phyloP scores from a whole-genome alignment of 2,329 filamentous ascomycete genomes.

The Colletotrichum sp. region DNA sequence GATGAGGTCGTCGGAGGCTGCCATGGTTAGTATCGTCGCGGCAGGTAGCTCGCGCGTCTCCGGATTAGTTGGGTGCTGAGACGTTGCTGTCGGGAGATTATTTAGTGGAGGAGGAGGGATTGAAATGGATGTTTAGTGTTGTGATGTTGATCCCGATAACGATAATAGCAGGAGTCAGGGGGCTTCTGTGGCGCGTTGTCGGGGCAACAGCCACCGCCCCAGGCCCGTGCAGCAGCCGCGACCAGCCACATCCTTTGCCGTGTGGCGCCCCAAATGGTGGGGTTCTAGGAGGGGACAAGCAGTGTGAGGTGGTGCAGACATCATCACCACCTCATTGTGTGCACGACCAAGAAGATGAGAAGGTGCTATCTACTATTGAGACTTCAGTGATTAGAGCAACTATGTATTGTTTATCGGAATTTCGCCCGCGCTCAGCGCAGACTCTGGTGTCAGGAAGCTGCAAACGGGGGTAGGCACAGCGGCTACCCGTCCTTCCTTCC shows the following conservation, averaged over 20 bases:
- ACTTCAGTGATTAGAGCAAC: neutral
- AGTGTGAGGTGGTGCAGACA: neutral
- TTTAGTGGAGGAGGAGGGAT: neutral
- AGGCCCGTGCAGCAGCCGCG: neutral
- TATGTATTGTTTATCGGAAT: neutral
- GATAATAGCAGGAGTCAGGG: neutral
- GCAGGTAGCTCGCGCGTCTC: slow-evolving; percentile 17
- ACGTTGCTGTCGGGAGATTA: neutral
- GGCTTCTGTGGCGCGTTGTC: slow-evolving; percentile 17
- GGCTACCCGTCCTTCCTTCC: neutral
- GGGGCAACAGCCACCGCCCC: slow-evolving; percentile 5
- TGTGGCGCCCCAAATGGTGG: neutral
- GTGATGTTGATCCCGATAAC: slow-evolving; percentile 24
- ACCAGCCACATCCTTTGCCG: neutral
- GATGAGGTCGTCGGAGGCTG: slow-evolving; percentile 58
- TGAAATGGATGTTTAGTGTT: neutral
- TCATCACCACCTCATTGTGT: neutral
- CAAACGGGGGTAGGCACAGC: neutral
- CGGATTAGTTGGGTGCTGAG: neutral
- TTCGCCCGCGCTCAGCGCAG: neutral
- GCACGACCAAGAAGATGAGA: neutral
- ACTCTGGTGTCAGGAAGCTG: neutral
- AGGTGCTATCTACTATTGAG: neutral
- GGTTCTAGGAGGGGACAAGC: neutral
- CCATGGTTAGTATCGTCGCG: slow-evolving; percentile 44